Evolutionary conservation across 768 basidiomycete genomes (phyloP), one percentile per base, ranked within the genome.

Genomic region (Pleurotus tuoliensis): DNA sequence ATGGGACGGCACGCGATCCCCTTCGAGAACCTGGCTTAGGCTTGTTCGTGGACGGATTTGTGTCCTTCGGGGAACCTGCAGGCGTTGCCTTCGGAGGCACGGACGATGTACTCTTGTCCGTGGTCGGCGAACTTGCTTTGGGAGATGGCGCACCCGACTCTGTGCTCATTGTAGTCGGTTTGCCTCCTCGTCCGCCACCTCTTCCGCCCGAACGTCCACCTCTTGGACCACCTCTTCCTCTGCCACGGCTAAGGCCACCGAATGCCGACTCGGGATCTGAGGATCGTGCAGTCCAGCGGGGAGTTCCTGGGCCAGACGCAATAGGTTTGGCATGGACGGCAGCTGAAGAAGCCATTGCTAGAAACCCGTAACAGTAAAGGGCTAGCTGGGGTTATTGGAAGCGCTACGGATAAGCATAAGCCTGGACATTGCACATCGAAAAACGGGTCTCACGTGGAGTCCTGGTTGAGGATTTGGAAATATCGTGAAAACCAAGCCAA

Each of bases 191-290:
- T 59, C 68, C 58, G 55, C 68, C 63, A 18, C 68, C 65, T 39
- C 72, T 63, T 15, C 73, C 66, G 38, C 74, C 71, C 9, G 30
- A 34, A 55, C 76, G 71, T 22, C 74, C 66, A 52, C 72, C 68
- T 59, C 66, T 59, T 38, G 66, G 63, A 8, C 69, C 67, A 16
- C 74, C 72, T 60, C 76, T 66, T 16, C 71, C 63, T 34, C 69
- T 63, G 50, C 66, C 69, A 51, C 72, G 74, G 60, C 70, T 67
- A 27, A 75, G 64, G 45, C 79, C 78, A 62, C 70, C 76, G 60
- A 80, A 81, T 34, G 80, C 73, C 34, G 77, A 72, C 5, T 76
- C 79, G 49, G 76, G 71, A 46, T 82, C 83, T 48, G 71, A 16
- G 16, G n/a, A 73, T n/a, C 69, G 63, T 48, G 72, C 72, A 43